These are phyloP conservation scores for Verticillium klebahnii DNA, from an alignment of 2,329 filamentous ascomycete species.

Conservation along the genomic window DNA sequence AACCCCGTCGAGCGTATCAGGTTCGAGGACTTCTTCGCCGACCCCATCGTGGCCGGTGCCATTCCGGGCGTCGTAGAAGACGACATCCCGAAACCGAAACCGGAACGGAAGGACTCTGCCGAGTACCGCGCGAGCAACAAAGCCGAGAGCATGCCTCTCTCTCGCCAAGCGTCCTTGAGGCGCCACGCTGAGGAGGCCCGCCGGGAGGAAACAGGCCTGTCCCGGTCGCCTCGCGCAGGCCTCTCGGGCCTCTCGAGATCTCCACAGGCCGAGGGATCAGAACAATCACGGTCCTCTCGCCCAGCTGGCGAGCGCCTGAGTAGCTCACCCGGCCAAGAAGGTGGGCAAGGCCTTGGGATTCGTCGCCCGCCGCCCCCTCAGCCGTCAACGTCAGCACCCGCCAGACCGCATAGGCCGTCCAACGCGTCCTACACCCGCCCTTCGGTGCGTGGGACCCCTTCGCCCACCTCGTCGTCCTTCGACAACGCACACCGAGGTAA, in stretches of 20 bases:
- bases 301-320: slow-evolving; percentile 14
- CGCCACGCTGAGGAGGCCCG: slow-evolving; percentile 30
- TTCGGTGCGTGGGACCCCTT: slow-evolving; percentile 25
- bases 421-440: slow-evolving; percentile 32
- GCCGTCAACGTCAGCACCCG: slow-evolving; percentile 45
- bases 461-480: slow-evolving; percentile 24
- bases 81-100: slow-evolving; percentile 51
- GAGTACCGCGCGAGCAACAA: background rate
- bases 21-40: slow-evolving; percentile 80
- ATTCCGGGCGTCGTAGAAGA: slow-evolving; percentile 82
- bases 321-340: slow-evolving; percentile 34
- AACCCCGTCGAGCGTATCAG: slow-evolving; percentile 80
- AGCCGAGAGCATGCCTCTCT: slow-evolving; percentile 17
- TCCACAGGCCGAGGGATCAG: slow-evolving; percentile 28
- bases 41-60: slow-evolving; percentile 64
- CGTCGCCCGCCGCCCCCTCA: slow-evolving; percentile 41
- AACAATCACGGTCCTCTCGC: slow-evolving; percentile 27
- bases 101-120: slow-evolving; percentile 25
- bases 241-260: slow-evolving; percentile 31
- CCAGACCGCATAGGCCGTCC: slow-evolving; percentile 35
- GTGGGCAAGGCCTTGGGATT: slow-evolving; percentile 46
- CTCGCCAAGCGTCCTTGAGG: slow-evolving; percentile 31
- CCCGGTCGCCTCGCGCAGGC: slow-evolving; percentile 36
- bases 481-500: slow-evolving; percentile 26
- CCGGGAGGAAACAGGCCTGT: slow-evolving; percentile 25